Evolutionary conservation across 2,329 filamentous ascomycete genomes (phyloP), one percentile per base, ranked within the genome.

Genomic region (Neobulgaria alba): DNA sequence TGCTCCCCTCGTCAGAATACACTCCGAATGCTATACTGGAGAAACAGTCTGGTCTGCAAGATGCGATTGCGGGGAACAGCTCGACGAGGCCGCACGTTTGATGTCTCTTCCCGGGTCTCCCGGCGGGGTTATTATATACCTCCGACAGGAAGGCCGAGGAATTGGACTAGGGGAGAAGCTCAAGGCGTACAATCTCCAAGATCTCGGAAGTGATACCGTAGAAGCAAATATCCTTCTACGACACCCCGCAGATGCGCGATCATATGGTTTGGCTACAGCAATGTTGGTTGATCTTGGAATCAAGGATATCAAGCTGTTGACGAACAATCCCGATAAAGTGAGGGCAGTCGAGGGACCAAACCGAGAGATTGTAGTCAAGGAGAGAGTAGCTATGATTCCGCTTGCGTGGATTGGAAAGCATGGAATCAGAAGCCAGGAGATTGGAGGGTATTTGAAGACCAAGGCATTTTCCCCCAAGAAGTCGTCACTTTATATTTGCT

Each of bases 1-100:
- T 3, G 63, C 82, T 1, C 86, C 92, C 0, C 69, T 98, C 29
- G 90, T 98, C 34, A 77, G 92, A 42, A 98, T 98, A 58, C 92
- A 98, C 63, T 94, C 86, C 3, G 92, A 98, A 64, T 98, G 92
- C 66, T 98, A 98, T 63, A 98, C 92, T 0, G 92, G 92, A 44
- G 92, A 98, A 69, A 98, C 92, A 1, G 92, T 93, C 1, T 96
- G 92, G 92, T 95, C 89, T 5, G 90, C 92, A 26, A 80, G 92
- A 19, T 98, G 92, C 66, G 92, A 98, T 65, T 98, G 92, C 61
- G 92, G 92, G 42, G 92, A 98, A 65, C 92, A 98, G 62, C 73
- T 98, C 2, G 92, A 98, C 61, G 92, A 98, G 67, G 92, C 92
- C 1, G 92, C 90, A 1, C 76, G 92, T 18, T 68, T 98, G 2